Conservation (phyloP, 163 green algal species). For the Chlamydomonas reinhardtii region DNA sequence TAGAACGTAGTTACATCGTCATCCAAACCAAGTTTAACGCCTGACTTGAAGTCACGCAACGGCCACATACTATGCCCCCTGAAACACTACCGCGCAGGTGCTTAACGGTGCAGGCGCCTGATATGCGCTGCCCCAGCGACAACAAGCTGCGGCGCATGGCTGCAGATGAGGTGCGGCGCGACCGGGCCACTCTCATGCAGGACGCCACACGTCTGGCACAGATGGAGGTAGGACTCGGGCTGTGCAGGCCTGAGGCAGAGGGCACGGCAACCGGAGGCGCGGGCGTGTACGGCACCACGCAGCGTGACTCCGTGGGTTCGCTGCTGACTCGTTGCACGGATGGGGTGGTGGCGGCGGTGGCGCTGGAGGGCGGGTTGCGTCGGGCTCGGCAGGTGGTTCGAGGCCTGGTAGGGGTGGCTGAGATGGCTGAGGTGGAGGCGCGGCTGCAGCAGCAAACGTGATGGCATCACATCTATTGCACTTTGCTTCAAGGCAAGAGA, state of each 20-base stretch:
- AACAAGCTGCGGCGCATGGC: background rate
- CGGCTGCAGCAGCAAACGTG: too few relatives aligned
- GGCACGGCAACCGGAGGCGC: background rate
- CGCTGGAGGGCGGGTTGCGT: constrained; percentile 3
- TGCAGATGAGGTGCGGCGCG: background rate
- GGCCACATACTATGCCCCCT: too few relatives aligned
- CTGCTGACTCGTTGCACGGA: background rate
- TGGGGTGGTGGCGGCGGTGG: background rate
- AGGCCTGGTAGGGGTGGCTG: background rate
- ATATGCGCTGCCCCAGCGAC: background rate
- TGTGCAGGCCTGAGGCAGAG: background rate
- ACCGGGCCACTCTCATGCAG: background rate
- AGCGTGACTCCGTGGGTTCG: too few relatives aligned
- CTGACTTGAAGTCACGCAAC: too few relatives aligned
- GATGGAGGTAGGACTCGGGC: constrained; percentile 1
- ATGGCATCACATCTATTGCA: too few relatives aligned
- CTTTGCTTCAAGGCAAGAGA: too few relatives aligned
- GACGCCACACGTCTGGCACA: background rate
- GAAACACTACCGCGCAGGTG: background rate
- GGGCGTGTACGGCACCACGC: background rate
- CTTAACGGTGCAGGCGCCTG: too few relatives aligned
- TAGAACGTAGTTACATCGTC: too few relatives aligned
- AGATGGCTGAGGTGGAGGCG: background rate
- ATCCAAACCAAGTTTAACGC: too few relatives aligned
- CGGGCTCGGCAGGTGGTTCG: background rate